Evolutionary conservation across 768 basidiomycete genomes (phyloP), one percentile per base, ranked within the genome.

Genomic region (Trametopsis cervina): DNA sequence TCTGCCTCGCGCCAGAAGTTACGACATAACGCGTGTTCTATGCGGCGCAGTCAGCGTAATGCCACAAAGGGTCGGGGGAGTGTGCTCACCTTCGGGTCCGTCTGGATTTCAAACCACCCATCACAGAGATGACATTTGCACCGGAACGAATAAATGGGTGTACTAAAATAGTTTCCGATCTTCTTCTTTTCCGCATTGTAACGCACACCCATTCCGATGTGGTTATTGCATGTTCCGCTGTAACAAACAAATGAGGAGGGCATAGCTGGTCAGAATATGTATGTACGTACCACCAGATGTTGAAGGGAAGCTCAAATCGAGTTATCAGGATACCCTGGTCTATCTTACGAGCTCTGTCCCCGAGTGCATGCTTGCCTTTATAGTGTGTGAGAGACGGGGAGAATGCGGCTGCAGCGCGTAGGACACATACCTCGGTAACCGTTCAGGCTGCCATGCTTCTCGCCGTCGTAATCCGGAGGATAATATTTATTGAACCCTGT

Each of bases 101-200:
- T 98, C 54, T 94, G 80, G 44, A 99, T 93, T 69, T 96, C 94
- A 55, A 98, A 97, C 93, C 93, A 95, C n/a, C 83, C 84, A 54
- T 82, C 81, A 61, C 96, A 98, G 1, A 97, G 69, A 64, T 97
- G 94, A 60, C 95, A 99, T 76, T 99, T 99, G 68, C 96, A 98
- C 40, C 93, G 78, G 65, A 99, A 99, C 4, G 85, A 88, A 62
- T 72, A 98, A 46, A 99, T 97, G 9, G 93, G 89, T 0, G 94
- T 97, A 4, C 90, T 89, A 62, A 86, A 92, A 67, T 99, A 99
- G 49, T 78, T 81, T 12, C 96, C 96, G 26, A 97, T 78, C 66
- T 95, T 97, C 72, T 87, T 87, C 79, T 99, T 99, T 67, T 98
- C 94, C 0, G 96, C 96, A 56, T 99, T 99, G 73, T 97, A 99